A percentile compares a stretch with the other conserved stretches of the same genome.
Conservation (phyloP, 2,329 filamentous ascomycete species). For the Aspergillus spinulosporus region DNA sequence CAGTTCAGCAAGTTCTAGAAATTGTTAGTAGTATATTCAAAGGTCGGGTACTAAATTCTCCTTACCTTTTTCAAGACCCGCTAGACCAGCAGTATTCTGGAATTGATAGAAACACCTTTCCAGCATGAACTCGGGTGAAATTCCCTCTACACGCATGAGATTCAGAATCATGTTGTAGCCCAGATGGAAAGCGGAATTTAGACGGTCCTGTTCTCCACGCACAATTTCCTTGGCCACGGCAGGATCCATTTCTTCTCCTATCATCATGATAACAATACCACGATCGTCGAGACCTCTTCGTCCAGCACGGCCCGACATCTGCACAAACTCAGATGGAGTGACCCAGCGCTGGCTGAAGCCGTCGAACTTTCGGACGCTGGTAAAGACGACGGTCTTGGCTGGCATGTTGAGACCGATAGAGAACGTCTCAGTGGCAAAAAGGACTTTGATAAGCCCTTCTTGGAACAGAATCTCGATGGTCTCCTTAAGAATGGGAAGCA, state of each 20-base stretch:
- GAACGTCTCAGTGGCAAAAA: slow-evolving; percentile 98
- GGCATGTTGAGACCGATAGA: slow-evolving; percentile 99
- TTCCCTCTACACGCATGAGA: slow-evolving; percentile 92
- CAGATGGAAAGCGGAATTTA: slow-evolving; percentile 96
- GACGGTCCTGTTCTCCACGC: slow-evolving; percentile 90
- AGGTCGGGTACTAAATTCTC: neutral
- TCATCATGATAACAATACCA: slow-evolving; percentile 99
- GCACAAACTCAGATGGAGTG: slow-evolving; percentile 93
- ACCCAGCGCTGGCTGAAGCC: slow-evolving; percentile 77
- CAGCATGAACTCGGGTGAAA: slow-evolving; percentile 98
- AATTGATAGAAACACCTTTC: slow-evolving; percentile 98
- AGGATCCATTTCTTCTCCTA: slow-evolving; percentile 93
- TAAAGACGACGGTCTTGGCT: slow-evolving; percentile 98
- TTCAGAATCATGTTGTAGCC: slow-evolving; percentile 99
- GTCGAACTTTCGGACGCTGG: slow-evolving; percentile 92
- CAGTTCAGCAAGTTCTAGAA: slow-evolving; percentile 69
- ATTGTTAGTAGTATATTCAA: slow-evolving; percentile 27
- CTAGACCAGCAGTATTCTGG: slow-evolving; percentile 88
- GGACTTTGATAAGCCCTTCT: slow-evolving; percentile 93
- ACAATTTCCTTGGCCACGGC: slow-evolving; percentile 93
- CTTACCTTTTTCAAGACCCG: slow-evolving; percentile 70
- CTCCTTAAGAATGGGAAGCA: slow-evolving; percentile 94
- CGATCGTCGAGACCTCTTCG: slow-evolving; percentile 96
- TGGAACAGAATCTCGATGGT: slow-evolving; percentile 99
- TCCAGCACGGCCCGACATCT: slow-evolving; percentile 97